phyloP scores from a whole-genome alignment of 768 basidiomycete genomes.

The Suillus alpinus region DNA sequence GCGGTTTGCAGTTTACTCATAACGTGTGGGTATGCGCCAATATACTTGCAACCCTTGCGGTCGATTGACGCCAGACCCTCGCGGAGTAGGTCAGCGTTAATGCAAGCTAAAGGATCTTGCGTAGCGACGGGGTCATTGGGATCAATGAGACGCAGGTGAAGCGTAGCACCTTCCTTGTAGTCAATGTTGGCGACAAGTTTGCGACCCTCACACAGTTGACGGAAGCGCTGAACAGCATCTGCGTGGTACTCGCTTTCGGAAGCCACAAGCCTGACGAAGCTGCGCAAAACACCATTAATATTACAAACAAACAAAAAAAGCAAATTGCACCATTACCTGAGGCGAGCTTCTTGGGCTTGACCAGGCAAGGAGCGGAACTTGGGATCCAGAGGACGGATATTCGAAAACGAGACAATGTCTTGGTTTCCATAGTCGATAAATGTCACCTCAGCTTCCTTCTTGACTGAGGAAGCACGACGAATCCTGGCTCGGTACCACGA shows the following conservation, averaged over 20 bases:
- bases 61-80: constrained; percentile 87
- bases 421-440: constrained; percentile 98
- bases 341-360: constrained; percentile 91
- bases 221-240: constrained; percentile 87
- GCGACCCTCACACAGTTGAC: constrained; percentile 82
- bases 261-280: constrained; percentile 83
- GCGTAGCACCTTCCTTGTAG: constrained; percentile 68
- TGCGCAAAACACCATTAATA: constrained; percentile 27
- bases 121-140: constrained; percentile 69
- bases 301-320: background rate
- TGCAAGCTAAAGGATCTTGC: constrained; percentile 67
- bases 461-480: constrained; percentile 78
- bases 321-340: constrained; percentile 50
- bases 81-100: constrained; percentile 86
- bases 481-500: constrained; percentile 96
- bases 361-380: constrained; percentile 89
- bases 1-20: constrained; percentile 63
- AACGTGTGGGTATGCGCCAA: constrained; percentile 66
- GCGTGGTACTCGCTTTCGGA: constrained; percentile 81
- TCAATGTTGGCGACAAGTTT: constrained; percentile 97
- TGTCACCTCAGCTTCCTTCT: constrained; percentile 91
- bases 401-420: constrained; percentile 78
- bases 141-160: constrained; percentile 93
- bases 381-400: constrained; percentile 84
- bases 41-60: constrained; percentile 71